Conservation (phyloP, 1,284 basidiomycete genomes). For the Schizopora paradoxa region DNA sequence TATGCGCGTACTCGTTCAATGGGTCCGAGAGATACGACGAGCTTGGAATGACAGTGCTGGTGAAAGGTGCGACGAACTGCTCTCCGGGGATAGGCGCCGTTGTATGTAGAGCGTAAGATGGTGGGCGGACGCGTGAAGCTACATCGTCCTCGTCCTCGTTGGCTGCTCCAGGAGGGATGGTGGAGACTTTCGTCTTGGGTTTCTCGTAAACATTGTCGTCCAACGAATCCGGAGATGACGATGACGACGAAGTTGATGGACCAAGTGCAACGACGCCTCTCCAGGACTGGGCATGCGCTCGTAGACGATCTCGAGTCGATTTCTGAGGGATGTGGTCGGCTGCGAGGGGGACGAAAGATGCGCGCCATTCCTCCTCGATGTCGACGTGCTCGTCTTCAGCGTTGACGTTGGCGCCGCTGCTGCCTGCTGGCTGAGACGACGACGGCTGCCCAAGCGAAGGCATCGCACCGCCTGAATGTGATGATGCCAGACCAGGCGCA, state of each 20-base stretch:
- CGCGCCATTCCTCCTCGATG: conserved; percentile 37
- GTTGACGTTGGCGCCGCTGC: conserved; percentile 19
- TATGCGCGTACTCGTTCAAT: conserved; percentile 64
- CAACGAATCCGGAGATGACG: conserved; percentile 29
- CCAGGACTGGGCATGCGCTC: conserved; percentile 60
- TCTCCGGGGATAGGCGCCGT: conserved; percentile 43
- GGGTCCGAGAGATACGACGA: conserved; percentile 59
- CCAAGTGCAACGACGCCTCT: conserved; percentile 60
- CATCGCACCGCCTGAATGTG: conserved; percentile 21
- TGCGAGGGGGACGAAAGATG: conserved; percentile 41
- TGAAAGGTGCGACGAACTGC: conserved; percentile 50
- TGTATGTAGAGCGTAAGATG: conserved; percentile 44
- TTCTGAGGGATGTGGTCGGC: conserved; percentile 48
- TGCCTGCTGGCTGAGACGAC: conserved; percentile 18
- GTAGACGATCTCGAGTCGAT: conserved; percentile 47
- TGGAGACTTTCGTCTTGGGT: conserved; percentile 12
- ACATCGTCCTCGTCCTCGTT: conserved; percentile 19
- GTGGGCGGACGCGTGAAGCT: conserved; percentile 42
- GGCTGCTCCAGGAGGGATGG: conserved; percentile 19
- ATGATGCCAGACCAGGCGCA: conserved; percentile 29
- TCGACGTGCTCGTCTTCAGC: conserved; percentile 45
- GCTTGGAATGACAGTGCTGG: conserved; percentile 54
- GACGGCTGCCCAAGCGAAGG: conserved; percentile 16
- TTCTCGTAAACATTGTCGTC: conserved; percentile 24
- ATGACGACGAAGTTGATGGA: conserved; percentile 27